These are phyloP conservation scores for Magnolia changhungtana DNA, from an alignment of 164 flowering plant species.

Conservation along the genomic window DNA sequence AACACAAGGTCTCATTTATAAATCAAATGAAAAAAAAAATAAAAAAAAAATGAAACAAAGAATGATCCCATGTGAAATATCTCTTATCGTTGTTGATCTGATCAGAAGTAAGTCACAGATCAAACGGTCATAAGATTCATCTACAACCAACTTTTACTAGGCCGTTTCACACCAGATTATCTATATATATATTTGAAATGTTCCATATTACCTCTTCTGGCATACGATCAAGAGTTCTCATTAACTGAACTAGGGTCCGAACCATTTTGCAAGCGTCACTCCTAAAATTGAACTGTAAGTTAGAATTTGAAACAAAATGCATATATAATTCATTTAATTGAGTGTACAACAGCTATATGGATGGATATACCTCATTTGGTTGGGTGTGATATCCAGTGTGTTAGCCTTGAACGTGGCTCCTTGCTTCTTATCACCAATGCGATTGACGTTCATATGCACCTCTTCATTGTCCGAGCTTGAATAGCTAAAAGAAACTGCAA, in stretches of 20 bases:
- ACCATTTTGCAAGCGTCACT: conserved; percentile 98
- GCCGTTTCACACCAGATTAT: background rate
- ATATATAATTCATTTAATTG: background rate
- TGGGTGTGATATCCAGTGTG: conserved; percentile 73
- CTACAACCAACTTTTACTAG: background rate
- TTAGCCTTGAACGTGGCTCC: conserved; percentile 76
- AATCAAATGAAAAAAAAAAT: too few relatives aligned
- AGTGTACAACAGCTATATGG: background rate
- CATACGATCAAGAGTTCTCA: conserved; percentile 94
- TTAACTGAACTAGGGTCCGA: conserved; percentile 82
- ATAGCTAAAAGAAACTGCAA: conserved; percentile 90
- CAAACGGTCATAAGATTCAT: background rate
- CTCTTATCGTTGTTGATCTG: background rate
- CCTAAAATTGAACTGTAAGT: conserved; percentile 32
- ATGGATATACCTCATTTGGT: conserved; percentile 66
- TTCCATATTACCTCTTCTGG: conserved; percentile 68
- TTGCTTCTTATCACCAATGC: conserved; percentile 66
- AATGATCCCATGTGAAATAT: background rate
- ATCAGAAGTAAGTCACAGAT: background rate
- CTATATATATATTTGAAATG: background rate
- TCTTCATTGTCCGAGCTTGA: conserved; percentile 65
- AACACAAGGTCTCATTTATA: too few relatives aligned
- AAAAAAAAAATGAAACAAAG: background rate
- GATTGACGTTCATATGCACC: conserved; percentile 79
- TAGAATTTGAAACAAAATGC: background rate